Base-by-base conservation (phyloP, 257 asterid species). In the Salvia rosmarinus region DNA sequence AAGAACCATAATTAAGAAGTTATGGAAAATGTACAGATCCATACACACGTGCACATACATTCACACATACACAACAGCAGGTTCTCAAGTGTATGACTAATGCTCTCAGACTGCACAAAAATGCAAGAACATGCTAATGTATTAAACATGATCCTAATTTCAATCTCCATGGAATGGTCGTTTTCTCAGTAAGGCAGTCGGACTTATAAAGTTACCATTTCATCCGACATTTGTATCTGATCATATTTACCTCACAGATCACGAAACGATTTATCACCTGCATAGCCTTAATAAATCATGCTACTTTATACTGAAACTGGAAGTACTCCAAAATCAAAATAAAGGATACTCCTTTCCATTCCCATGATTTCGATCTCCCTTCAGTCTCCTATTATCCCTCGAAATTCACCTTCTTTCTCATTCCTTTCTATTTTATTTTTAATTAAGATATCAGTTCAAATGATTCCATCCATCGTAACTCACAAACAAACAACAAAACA, bases 291-390 rank as follows among this genome's bases (percentile, higher is more conserved):
- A 42, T 17, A 63, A 47, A 64, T 39, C 14, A 44, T 20, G 47
- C 47, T 20, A 20, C 20, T 16, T 8, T 8, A 23, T 49, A 40
- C 65, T n/a, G 12, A 23, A 64, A 34, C 39, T 58, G 61, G 43
- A 51, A 70, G 54, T 25, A 63, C 35, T 50, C 78, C 25, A 40
- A 55, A 21, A 55, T 1, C 17, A 55, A 47, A 60, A 32, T 9
- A 37, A 14, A 9, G 16, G 1, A 25, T 50, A 32, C 57, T 40
- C 49, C 2, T 19, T 56, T 55, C 52, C 19, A 35, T 13, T 8
- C 43, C 52, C 74, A 60, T 68, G 25, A 37, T 69, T 70, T 47
- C 74, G 61, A 17, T 64, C 59, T 30, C 55, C 50, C 47, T 25
- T 7, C 42, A 13, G 35, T 72, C 59, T 60, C 37, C 50, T 60